phyloP scores from a whole-genome alignment of 106 monocot genomes.

The Gastrodia elata region DNA sequence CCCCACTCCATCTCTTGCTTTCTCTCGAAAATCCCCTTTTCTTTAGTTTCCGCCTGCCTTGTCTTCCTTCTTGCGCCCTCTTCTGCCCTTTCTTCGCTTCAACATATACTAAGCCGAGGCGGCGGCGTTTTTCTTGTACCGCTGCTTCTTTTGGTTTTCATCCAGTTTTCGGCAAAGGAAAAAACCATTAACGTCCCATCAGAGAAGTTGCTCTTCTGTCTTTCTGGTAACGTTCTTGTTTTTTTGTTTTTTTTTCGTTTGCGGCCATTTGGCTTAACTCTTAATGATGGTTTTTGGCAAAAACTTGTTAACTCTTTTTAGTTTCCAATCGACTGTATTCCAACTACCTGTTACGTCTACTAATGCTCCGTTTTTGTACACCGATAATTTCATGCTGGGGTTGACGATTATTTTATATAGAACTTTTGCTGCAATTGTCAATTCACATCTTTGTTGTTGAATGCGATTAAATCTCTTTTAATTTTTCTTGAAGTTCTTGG shows the following conservation, averaged over 20 bases:
- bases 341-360: neutral
- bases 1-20: slow-evolving; percentile 9
- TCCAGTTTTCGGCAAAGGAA: neutral
- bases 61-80: neutral
- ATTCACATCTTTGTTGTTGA: neutral
- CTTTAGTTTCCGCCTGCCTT: neutral
- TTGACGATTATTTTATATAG: neutral
- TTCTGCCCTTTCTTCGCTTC: neutral
- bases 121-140: neutral
- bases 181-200: neutral
- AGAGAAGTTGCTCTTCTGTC: neutral
- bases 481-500: neutral
- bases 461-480: neutral
- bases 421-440: neutral
- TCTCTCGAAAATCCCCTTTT: neutral
- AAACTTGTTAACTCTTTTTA: neutral
- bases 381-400: neutral
- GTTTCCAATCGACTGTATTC: neutral
- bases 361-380: neutral
- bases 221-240: neutral
- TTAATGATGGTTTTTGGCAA: neutral
- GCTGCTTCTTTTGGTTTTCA: neutral
- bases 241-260: neutral
- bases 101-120: neutral
- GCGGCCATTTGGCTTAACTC: neutral